A percentile compares a stretch with the other conserved stretches of the same genome.
Evolutionary conservation across 2,329 filamentous ascomycete species (phyloP).

Genomic region (Trichoderma sp.): DNA sequence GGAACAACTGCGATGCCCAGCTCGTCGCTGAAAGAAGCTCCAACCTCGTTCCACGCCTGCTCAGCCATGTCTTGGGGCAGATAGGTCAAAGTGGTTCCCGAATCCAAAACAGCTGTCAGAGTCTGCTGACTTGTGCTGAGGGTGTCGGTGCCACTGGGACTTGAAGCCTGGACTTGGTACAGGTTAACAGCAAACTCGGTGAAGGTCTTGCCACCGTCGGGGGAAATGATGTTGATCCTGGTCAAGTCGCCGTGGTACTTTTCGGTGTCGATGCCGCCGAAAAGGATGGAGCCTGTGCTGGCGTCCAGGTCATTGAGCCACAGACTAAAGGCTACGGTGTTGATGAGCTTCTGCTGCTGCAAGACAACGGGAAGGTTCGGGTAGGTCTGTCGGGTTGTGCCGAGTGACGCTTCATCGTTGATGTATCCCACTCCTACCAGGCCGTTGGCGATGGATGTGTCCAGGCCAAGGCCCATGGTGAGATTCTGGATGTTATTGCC

Average conservation of each 20-base stretch:
- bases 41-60: conserved; percentile 56
- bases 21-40: conserved; percentile 47
- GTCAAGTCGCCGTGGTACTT: conserved; percentile 69
- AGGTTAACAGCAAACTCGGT: conserved; percentile 52
- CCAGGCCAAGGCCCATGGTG: conserved; percentile 58
- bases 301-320: conserved; percentile 64
- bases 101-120: conserved; percentile 69
- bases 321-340: conserved; percentile 68
- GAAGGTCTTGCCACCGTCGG: conserved; percentile 45
- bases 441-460: conserved; percentile 58
- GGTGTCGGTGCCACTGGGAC: conserved; percentile 50
- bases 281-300: conserved; percentile 70
- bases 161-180: conserved; percentile 50
- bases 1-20: conserved; percentile 49
- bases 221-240: conserved; percentile 55
- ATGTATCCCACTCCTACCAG: conserved; percentile 63
- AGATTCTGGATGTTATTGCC: conserved; percentile 53
- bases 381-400: conserved; percentile 41
- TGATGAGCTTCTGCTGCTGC: conserved; percentile 62
- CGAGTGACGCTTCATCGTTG: conserved; percentile 49
- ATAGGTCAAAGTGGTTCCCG: conserved; percentile 72
- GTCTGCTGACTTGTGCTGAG: conserved; percentile 48
- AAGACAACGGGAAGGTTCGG: conserved; percentile 66
- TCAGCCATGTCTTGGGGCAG: conserved; percentile 62
- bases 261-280: conserved; percentile 76